phyloP scores from a whole-genome alignment of 257 asterid species.

The Lithospermum erythrorhizon region DNA sequence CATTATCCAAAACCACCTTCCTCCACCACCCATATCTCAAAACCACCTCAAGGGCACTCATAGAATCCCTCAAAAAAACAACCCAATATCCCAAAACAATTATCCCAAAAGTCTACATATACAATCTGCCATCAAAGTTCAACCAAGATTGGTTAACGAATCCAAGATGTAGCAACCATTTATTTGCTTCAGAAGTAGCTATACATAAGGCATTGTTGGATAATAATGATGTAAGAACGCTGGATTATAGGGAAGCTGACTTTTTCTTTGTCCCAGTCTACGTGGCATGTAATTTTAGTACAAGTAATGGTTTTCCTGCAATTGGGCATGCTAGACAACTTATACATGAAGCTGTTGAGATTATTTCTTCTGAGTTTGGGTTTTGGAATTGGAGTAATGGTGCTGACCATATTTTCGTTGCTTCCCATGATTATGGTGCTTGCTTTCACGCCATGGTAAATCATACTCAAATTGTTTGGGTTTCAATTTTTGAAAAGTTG shows the following conservation, averaged over 20 bases:
- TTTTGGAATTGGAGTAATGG: conserved; percentile 87
- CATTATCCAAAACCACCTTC: conserved; percentile 26
- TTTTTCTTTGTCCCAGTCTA: conserved; percentile 89
- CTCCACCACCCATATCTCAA: conserved; percentile 19
- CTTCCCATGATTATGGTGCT: conserved; percentile 92
- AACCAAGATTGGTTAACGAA: conserved; percentile 55
- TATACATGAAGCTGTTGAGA: conserved; percentile 36
- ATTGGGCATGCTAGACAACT: conserved; percentile 81
- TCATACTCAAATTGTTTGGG: no score
- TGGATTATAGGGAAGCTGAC: conserved; percentile 60
- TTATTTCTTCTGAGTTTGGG: conserved; percentile 41
- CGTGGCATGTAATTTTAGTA: conserved; percentile 84
- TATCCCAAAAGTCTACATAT: conserved; percentile 47
- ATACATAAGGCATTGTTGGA: conserved; percentile 45
- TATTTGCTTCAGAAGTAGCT: conserved; percentile 90
- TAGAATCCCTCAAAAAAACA: conserved; percentile 23
- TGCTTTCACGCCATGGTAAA: conserved; percentile 88
- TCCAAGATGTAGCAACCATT: conserved; percentile 55
- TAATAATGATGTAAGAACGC: conserved; percentile 34
- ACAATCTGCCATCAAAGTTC: conserved; percentile 62
- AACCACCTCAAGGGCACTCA: conserved; percentile 45
- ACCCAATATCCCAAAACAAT: conserved; percentile 9
- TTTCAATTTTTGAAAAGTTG: neutral
- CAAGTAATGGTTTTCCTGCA: conserved; percentile 80
- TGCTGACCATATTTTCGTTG: conserved; percentile 79